phyloP scores from a whole-genome alignment of 805 yeast genomes.

The Metschnikowia peoriensis region DNA sequence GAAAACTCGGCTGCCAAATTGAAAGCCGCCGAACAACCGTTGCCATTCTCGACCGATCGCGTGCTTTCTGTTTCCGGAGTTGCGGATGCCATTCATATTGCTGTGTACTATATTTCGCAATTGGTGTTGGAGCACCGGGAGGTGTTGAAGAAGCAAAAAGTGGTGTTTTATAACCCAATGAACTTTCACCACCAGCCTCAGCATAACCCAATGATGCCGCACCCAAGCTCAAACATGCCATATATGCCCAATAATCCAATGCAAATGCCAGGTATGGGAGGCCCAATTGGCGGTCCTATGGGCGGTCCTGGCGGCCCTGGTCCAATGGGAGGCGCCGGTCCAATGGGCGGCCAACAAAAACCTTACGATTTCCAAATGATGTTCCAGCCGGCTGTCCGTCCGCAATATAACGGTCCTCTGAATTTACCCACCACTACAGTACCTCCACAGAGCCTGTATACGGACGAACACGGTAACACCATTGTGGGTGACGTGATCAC shows the following conservation, averaged over 20 bases:
- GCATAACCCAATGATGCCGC: neutral
- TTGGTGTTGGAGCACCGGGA: constrained; percentile 62
- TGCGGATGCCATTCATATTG: constrained; percentile 85
- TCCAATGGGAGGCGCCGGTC: constrained; percentile 14
- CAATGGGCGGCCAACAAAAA: constrained; percentile 14
- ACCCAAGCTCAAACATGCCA: constrained; percentile 10
- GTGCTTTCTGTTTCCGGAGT: constrained; percentile 70
- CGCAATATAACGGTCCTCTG: constrained; percentile 22
- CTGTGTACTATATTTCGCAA: constrained; percentile 70
- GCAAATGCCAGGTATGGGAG: constrained; percentile 8
- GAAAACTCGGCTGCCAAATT: constrained; percentile 76
- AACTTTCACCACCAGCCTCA: constrained; percentile 25
- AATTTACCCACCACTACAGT: constrained; percentile 7
- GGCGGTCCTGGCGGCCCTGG: constrained; percentile 10
- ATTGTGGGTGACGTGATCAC: constrained; percentile 45
- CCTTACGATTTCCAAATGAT: constrained; percentile 40
- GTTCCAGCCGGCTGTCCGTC: constrained; percentile 39
- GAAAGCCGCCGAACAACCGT: constrained; percentile 66
- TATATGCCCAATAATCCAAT: constrained; percentile 18
- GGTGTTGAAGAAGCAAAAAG: constrained; percentile 49
- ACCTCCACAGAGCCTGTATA: constrained; percentile 31
- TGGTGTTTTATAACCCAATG: constrained; percentile 59
- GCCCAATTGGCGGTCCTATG: neutral
- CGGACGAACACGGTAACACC: constrained; percentile 45
- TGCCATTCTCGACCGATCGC: constrained; percentile 78